Evolutionary conservation across 2,329 filamentous ascomycete species (phyloP).

Genomic region (Colletotrichum agaves): DNA sequence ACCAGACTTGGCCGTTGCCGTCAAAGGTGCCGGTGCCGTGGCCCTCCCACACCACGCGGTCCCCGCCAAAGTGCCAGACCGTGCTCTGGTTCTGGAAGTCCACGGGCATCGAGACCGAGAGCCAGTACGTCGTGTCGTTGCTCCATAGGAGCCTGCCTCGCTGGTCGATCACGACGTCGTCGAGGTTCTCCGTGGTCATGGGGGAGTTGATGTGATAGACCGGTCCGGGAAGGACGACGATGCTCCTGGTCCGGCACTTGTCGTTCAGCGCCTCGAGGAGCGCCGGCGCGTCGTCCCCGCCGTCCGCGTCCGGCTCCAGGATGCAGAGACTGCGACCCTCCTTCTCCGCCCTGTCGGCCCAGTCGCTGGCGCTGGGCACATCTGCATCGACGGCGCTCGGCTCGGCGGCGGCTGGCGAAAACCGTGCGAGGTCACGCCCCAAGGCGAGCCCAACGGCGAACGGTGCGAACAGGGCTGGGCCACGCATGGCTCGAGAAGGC

Average conservation of each 20-base stretch:
- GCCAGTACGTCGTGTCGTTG: constrained; percentile 62
- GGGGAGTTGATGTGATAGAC: constrained; percentile 48
- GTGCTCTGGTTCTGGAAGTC: constrained; percentile 67
- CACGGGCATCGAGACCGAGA: constrained; percentile 59
- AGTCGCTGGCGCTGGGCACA: constrained; percentile 1
- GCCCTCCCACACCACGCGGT: constrained; percentile 60
- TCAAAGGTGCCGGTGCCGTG: constrained; percentile 64
- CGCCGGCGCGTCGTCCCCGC: constrained; percentile 46
- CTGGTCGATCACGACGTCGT: constrained; percentile 57
- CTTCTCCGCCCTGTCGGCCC: constrained; percentile 51
- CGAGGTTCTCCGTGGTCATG: constrained; percentile 48
- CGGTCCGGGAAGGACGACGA: constrained; percentile 47
- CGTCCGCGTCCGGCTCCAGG: constrained; percentile 42
- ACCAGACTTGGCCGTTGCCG: constrained; percentile 71
- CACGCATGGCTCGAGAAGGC: constrained; percentile 6
- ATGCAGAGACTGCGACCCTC: constrained; percentile 45
- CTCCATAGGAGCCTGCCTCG: constrained; percentile 53
- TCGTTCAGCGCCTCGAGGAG: constrained; percentile 48
- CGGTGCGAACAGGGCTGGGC: constrained; percentile 7
- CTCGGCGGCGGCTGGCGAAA: not conserved
- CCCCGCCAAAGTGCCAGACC: constrained; percentile 65
- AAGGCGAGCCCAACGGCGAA: constrained; percentile 2
- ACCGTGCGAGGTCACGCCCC: not conserved
- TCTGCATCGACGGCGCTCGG: not conserved
- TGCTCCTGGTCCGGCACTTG: constrained; percentile 43